Base-by-base conservation (phyloP, 2,329 filamentous ascomycete species). In the Xylaria sp. region DNA sequence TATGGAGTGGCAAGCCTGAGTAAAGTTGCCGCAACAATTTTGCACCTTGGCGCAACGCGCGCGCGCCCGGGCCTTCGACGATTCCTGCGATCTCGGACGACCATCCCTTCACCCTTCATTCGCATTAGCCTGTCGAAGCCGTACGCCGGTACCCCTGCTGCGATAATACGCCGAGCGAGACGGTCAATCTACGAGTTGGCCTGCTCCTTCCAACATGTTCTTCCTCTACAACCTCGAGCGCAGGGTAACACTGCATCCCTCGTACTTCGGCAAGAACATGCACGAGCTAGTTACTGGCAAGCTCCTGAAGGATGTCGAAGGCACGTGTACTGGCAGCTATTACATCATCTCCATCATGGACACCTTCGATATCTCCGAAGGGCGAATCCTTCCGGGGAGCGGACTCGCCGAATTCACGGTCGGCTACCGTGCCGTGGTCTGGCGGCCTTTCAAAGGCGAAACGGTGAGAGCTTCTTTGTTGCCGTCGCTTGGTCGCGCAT, bases 321-420 rank as follows among this genome's bases (percentile, higher is more conserved):
- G 96, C 28, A 95, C 93, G 48, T 97, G 94, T 81, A 96, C 94
- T 3, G 96, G 96, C 66, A 93, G 93, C 79, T 97, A 97, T 85
- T 98, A 96, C 81, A 97, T 99, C 78, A 96, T 99, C 75, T 96
- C 94, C 78, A 97, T 99, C 76, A 95, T 99, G 89, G 94, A 97
- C 80, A 93, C 94, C 57, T 94, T 97, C 76, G 93, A 97, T 74
- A 95, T 98, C 76, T 97, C 93, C 18, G 94, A 97, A 77, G 94
- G 94, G 13, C 91, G 93, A 74, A 95, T 99, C 70, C 87, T 97
- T 65, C 95, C 96, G 3, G 93, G 95, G 9, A 97, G 92, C 70
- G 96, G 94, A 10, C 87, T 97, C 73, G 95, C 96, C 23, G 93
- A 97, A 81, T 99, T 97, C 79, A 97, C 93, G 0, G 94, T 99